A percentile compares a stretch with the other conserved stretches of the same genome.
Evolutionary conservation across 2,329 filamentous ascomycete species (phyloP).

Genomic region (Aureobasidium pullulans): DNA sequence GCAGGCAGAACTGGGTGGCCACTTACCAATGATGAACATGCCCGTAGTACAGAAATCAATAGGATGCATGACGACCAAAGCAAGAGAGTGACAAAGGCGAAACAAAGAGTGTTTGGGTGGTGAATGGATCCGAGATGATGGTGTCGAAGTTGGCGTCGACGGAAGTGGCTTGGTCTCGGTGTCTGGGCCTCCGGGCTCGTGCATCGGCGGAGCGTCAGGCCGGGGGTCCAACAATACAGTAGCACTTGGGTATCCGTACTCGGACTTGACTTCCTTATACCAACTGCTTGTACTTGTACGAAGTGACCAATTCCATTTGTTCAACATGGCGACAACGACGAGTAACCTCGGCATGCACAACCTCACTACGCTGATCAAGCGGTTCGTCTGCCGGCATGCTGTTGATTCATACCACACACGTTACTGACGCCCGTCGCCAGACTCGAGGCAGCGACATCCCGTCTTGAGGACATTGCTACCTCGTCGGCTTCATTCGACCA

Average conservation of each 20-base stretch:
- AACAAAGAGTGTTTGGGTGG: neutral
- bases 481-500: conserved; percentile 54
- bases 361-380: conserved; percentile 93
- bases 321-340: conserved; percentile 15
- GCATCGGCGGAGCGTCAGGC: conserved; percentile 1
- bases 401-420: neutral
- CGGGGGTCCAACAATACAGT: neutral
- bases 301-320: neutral
- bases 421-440: conserved; percentile 52
- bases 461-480: conserved; percentile 91
- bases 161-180: conserved; percentile 6
- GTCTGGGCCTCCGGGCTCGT: neutral
- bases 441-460: conserved; percentile 92
- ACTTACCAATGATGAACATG: conserved; percentile 57
- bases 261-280: neutral
- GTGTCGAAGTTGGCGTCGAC: neutral
- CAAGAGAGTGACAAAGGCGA: neutral
- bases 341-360: conserved; percentile 71
- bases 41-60: conserved; percentile 54
- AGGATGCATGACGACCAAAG: neutral
- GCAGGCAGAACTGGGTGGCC: no score
- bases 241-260: neutral
- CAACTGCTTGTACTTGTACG: neutral
- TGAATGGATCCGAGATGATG: neutral
- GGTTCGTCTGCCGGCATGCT: conserved; percentile 51